phyloP scores from a whole-genome alignment of 345 rosid genomes.

The Brassica juncea region DNA sequence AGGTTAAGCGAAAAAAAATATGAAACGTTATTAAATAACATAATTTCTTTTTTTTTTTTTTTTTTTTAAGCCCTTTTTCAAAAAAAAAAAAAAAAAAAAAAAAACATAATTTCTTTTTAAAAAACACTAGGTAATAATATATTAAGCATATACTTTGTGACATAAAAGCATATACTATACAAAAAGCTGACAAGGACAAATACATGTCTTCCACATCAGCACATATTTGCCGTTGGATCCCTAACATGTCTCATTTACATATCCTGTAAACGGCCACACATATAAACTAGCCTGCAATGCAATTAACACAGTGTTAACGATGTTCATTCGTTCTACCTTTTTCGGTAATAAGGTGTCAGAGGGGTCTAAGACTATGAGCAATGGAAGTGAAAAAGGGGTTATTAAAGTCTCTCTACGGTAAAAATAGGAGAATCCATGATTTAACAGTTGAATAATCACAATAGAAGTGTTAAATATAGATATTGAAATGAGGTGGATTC shows the following conservation, averaged over 20 bases:
- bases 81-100: no score
- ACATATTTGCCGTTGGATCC: slow-evolving; percentile 17
- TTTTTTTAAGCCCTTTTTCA: no score
- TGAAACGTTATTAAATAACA: not conserved
- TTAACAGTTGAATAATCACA: no score
- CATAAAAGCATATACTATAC: not conserved
- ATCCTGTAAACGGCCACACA: not conserved
- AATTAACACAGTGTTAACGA: not conserved
- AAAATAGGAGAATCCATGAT: no score
- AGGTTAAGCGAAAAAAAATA: no score
- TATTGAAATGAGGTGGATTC: no score
- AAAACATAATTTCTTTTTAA: not conserved
- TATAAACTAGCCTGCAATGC: not conserved
- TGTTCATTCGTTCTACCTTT: no score
- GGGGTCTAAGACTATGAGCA: no score
- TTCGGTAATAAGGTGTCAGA: no score
- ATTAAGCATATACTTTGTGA: not conserved
- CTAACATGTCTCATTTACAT: not conserved
- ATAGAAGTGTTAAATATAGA: no score
- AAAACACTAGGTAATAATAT: not conserved
- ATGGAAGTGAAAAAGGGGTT: no score
- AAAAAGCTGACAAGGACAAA: slow-evolving; percentile 10
- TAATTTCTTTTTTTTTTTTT: not conserved
- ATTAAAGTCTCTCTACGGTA: no score
- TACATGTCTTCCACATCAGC: slow-evolving; percentile 8